Evolutionary conservation across 768 basidiomycete genomes (phyloP).

Genomic region (Baorangia bicolor): DNA sequence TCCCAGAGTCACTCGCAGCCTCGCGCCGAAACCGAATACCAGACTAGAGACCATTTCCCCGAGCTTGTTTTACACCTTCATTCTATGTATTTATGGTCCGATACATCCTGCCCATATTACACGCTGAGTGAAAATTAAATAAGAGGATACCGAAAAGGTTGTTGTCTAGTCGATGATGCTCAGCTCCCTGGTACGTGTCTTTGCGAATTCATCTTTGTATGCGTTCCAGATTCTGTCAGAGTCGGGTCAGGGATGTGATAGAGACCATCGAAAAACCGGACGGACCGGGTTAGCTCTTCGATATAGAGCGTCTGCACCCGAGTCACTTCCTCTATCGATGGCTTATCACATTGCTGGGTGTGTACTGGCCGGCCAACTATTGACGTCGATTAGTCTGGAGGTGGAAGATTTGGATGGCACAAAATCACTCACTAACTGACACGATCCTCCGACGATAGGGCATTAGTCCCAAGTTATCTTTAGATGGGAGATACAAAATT

Average conservation of each 20-base stretch:
- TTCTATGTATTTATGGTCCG: too few species aligned
- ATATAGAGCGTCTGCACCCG: conserved; percentile 85
- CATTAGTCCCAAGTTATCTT: conserved; percentile 94
- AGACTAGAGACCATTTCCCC: too few species aligned
- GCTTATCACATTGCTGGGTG: conserved; percentile 73
- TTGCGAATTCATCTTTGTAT: conserved; percentile 93
- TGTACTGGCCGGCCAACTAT: conserved; percentile 89
- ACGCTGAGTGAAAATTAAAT: neutral
- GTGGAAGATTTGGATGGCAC: neutral
- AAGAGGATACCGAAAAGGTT: neutral
- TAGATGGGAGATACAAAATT: neutral
- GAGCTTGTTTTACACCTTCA: too few species aligned
- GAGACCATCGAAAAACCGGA: conserved; percentile 4
- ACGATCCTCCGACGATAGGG: conserved; percentile 94
- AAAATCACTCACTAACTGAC: conserved; percentile 79
- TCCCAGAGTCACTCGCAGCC: too few species aligned
- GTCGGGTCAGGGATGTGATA: conserved; percentile 5
- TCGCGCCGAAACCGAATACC: too few species aligned
- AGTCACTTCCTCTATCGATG: conserved; percentile 76
- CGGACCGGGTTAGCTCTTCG: conserved; percentile 84
- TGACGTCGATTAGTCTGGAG: neutral
- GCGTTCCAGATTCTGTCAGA: conserved; percentile 84
- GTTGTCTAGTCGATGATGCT: conserved; percentile 64
- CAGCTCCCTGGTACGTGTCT: conserved; percentile 73
- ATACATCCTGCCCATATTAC: too few species aligned